phyloP scores from a whole-genome alignment of 352 stramenopile species.

The Globisporangium cystogenes region DNA sequence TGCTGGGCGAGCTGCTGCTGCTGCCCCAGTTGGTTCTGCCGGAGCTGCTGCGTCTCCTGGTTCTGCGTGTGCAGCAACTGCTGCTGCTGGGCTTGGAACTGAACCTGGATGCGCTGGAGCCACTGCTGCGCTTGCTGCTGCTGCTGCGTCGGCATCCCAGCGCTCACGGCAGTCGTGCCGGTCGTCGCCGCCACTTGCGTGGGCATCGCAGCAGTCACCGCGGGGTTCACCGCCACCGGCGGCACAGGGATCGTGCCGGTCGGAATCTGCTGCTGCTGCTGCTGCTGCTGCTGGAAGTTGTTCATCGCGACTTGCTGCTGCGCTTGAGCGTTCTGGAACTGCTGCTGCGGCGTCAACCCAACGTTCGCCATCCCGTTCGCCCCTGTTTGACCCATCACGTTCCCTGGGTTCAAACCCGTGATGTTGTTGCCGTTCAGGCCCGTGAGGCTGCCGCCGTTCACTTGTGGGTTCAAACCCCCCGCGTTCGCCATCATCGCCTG shows the following conservation, averaged over 20 bases:
- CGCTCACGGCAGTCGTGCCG: constrained; percentile 5
- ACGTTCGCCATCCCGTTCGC: constrained; percentile 9
- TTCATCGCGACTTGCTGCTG: constrained; percentile 1
- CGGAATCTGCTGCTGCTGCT: constrained; percentile 11
- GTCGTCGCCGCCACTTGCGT: constrained; percentile 2
- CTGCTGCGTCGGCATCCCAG: constrained; percentile 29
- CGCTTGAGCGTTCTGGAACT: constrained; percentile 20
- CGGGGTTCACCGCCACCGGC: constrained; percentile 7
- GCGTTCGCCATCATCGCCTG: background rate
- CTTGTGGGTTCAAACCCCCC: constrained; percentile 5
- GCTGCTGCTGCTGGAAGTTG: constrained; percentile 13
- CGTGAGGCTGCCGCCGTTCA: constrained; percentile 9
- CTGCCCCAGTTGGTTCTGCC: constrained; percentile 69
- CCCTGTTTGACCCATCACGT: constrained; percentile 7
- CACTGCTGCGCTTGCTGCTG: constrained; percentile 77
- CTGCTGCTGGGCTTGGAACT: constrained; percentile 77
- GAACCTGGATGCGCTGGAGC: constrained; percentile 75
- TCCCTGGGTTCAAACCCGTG: constrained; percentile 10
- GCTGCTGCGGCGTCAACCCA: constrained; percentile 13
- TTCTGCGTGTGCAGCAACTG: constrained; percentile 68
- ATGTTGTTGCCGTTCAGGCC: constrained; percentile 13
- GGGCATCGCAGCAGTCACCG: constrained; percentile 6
- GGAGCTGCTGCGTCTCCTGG: constrained; percentile 72
- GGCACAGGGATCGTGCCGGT: constrained; percentile 5
- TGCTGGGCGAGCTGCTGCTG: constrained; percentile 70